phyloP scores from a whole-genome alignment of 345 rosid genomes.

The Populus pruinosa region DNA sequence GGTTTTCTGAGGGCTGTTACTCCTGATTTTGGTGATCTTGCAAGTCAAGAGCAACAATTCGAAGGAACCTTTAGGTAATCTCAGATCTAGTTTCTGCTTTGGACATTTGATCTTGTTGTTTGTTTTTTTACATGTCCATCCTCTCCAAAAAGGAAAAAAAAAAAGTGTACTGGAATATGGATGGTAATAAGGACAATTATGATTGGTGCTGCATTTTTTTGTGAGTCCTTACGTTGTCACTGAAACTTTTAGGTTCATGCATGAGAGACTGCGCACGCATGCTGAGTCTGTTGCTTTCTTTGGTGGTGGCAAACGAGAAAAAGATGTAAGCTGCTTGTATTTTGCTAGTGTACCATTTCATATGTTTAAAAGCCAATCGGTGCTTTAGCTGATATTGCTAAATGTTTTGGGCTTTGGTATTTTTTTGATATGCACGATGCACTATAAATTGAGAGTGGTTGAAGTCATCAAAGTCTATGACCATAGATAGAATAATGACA shows the following conservation, averaged over 20 bases:
- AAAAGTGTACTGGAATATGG: neutral
- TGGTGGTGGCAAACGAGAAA: conserved; percentile 99
- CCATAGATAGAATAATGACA: neutral
- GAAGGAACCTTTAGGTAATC: conserved; percentile 93
- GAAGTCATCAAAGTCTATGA: neutral
- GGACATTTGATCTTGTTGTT: conserved; percentile 5
- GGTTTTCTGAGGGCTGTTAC: conserved; percentile 86
- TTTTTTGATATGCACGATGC: neutral
- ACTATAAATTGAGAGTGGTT: neutral
- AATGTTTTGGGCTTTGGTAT: neutral
- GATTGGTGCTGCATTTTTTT: conserved; percentile 15
- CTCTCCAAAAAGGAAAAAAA: neutral
- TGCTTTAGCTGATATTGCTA: neutral
- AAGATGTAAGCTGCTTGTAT: conserved; percentile 64
- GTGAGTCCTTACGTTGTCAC: conserved; percentile 12
- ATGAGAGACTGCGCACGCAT: conserved; percentile 92
- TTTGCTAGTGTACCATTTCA: neutral
- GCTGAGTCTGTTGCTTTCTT: conserved; percentile 99
- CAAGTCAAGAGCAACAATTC: conserved; percentile 79
- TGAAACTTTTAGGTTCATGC: conserved; percentile 79
- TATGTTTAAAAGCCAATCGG: neutral
- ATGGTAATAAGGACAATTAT: neutral
- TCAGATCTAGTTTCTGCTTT: conserved; percentile 8
- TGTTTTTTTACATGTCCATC: neutral
- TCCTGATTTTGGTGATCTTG: conserved; percentile 91